These are phyloP conservation scores for Saksenaea vasiformis DNA, from an alignment of 371 early-diverging fungal genomes.

Conservation along the genomic window DNA sequence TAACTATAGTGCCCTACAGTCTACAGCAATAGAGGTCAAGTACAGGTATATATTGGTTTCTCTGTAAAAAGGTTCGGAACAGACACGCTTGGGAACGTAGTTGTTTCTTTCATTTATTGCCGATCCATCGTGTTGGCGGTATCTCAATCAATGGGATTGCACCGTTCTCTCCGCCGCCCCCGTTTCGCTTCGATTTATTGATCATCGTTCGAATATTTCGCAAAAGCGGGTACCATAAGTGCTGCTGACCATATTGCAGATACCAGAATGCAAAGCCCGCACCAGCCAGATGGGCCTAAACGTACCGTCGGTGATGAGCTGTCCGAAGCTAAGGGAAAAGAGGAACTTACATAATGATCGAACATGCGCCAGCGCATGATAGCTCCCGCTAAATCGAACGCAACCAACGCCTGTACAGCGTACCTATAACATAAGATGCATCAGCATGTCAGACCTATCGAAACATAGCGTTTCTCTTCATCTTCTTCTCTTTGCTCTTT, in stretches of 20 bases:
- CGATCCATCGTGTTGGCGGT: neutral
- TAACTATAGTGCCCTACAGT: neutral
- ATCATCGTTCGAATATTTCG: conserved; percentile 22
- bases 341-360: conserved; percentile 67
- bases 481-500: neutral
- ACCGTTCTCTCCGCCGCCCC: conserved; percentile 11
- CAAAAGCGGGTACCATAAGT: conserved; percentile 53
- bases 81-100: too few species aligned
- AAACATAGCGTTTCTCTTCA: neutral
- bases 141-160: neutral
- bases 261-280: conserved; percentile 57
- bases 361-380: conserved; percentile 61
- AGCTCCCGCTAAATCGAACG: conserved; percentile 64
- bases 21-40: too few species aligned
- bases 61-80: too few species aligned
- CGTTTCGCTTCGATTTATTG: conserved; percentile 9
- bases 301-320: neutral
- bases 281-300: conserved; percentile 69
- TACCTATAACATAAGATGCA: conserved; percentile 17
- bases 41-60: too few species aligned
- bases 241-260: conserved; percentile 48
- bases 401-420: conserved; percentile 61
- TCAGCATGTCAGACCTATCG: neutral
- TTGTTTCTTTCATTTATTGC: conserved; percentile 10
- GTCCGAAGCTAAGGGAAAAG: neutral